These are phyloP conservation scores for Mycena sanguinolenta DNA, from an alignment of 768 basidiomycete species.

Conservation along the genomic window DNA sequence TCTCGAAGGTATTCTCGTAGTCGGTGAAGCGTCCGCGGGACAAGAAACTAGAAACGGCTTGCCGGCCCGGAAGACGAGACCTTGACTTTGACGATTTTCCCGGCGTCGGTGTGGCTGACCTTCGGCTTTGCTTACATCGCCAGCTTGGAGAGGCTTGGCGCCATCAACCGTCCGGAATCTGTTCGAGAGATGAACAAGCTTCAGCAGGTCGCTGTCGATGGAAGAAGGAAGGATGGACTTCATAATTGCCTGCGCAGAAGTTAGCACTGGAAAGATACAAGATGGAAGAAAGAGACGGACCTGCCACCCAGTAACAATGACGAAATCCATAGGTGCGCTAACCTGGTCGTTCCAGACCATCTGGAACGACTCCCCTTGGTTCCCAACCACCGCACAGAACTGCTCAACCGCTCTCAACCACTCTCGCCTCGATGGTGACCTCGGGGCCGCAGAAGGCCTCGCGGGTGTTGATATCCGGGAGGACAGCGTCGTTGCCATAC, in stretches of 20 bases:
- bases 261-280: slow-evolving; percentile 10
- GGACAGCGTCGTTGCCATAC: slow-evolving; percentile 88
- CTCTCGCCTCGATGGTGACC: slow-evolving; percentile 81
- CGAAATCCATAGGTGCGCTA: slow-evolving; percentile 98
- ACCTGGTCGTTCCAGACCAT: slow-evolving; percentile 74
- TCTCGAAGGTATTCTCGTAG: slow-evolving; percentile 97
- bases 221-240: slow-evolving; percentile 93
- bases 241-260: slow-evolving; percentile 86
- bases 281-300: slow-evolving; percentile 62
- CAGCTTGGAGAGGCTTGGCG: slow-evolving; percentile 80
- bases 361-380: slow-evolving; percentile 93
- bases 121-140: slow-evolving; percentile 91
- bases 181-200: slow-evolving; percentile 97
- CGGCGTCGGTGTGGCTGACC: slow-evolving; percentile 92
- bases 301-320: slow-evolving; percentile 99
- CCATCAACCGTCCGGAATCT: slow-evolving; percentile 93
- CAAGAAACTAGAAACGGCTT: slow-evolving; percentile 92
- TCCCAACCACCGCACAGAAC: slow-evolving; percentile 95
- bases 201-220: slow-evolving; percentile 95
- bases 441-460: slow-evolving; percentile 91
- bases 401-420: slow-evolving; percentile 86
- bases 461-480: slow-evolving; percentile 84
- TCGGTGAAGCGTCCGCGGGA: slow-evolving; percentile 96
- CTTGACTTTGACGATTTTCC: slow-evolving; percentile 93
- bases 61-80: slow-evolving; percentile 81